phyloP scores from a whole-genome alignment of 805 yeast species.

The Candida maltosa region DNA sequence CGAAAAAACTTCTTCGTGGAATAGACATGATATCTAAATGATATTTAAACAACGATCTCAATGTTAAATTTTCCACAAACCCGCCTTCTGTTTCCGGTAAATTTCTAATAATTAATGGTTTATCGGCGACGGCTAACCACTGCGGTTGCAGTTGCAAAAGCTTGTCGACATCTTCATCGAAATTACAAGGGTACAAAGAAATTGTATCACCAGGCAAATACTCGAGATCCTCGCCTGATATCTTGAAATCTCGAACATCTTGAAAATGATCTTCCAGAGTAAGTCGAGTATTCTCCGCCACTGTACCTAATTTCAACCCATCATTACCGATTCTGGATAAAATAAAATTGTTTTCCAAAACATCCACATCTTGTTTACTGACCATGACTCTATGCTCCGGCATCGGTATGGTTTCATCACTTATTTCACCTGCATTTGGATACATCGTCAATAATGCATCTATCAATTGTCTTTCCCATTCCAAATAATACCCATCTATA shows the following conservation, averaged over 20 bases:
- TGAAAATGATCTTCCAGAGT: conserved; percentile 80
- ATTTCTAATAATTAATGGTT: conserved; percentile 37
- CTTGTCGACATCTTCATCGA: conserved; percentile 56
- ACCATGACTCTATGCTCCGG: conserved; percentile 20
- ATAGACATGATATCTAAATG: conserved; percentile 81
- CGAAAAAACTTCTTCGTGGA: conserved; percentile 83
- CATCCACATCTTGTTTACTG: conserved; percentile 16
- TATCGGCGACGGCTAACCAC: conserved; percentile 74
- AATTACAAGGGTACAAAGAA: conserved; percentile 73
- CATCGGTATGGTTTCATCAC: conserved; percentile 23
- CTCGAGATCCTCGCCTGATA: conserved; percentile 32
- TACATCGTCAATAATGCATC: conserved; percentile 18
- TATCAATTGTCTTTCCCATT: conserved; percentile 61
- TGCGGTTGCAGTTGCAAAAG: conserved; percentile 62
- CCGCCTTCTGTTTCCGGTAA: conserved; percentile 55
- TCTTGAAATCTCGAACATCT: conserved; percentile 69
- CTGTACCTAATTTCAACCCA: conserved; percentile 35
- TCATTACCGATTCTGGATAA: conserved; percentile 7
- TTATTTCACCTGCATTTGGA: conserved; percentile 19
- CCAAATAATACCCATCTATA: conserved; percentile 71
- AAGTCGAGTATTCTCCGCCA: conserved; percentile 53
- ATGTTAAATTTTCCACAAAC: conserved; percentile 56
- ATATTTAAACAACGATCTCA: conserved; percentile 68
- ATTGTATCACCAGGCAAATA: conserved; percentile 81
- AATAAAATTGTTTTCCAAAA: conserved; percentile 9